Evolutionary conservation across 1,139 yeast species (phyloP), one percentile per base, ranked within the genome.

Genomic region (Entelexis sorbosivorans): DNA sequence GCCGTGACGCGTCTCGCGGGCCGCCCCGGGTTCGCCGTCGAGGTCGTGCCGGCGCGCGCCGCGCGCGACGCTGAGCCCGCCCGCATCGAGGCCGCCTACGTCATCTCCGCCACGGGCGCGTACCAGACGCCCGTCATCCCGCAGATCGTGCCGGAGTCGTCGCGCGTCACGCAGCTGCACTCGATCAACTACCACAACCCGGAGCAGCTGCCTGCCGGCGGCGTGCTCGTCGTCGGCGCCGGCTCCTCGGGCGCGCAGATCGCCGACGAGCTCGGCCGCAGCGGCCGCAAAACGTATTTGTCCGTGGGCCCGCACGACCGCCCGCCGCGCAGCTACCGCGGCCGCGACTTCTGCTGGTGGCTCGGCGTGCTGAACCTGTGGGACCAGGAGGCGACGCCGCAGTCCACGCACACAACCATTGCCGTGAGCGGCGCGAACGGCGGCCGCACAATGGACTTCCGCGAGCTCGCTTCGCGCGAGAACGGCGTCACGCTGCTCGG

Each of bases 331-430:
- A 46, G 51, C 28, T 55, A 55, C 24, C 57, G 58, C 24, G 50
- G 38, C n/a, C 54, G 58, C n/a, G 58, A 55, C 39, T 55, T 55
- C 48, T 52, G 53, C 47, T 55, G 58, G 58, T 55, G 58, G 58
- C 53, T 55, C 10, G 58, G 57, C 6, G 58, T 55, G 13, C 42
- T 55, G 38, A 55, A 55, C 42, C 44, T 47, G 50, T 55, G 58
- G 58, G 58, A 55, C 31, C 36, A 43, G 50, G 58, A 55, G 42
- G 45, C 53, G 7, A 22, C 22, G 31, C 48, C 52, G 2, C 47
- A 36, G 19, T 40, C 53, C 4, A 46, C 36, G 16, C 58, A 55
- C 49, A 54, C 57, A 2, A 55, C 58, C 1, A 55, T 55, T 40
- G 58, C 58, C 14, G 58, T 55, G 13, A 55, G 58, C 32, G 58